Conservation (phyloP, 257 asterid genomes). For the Henckelia pumila region DNA sequence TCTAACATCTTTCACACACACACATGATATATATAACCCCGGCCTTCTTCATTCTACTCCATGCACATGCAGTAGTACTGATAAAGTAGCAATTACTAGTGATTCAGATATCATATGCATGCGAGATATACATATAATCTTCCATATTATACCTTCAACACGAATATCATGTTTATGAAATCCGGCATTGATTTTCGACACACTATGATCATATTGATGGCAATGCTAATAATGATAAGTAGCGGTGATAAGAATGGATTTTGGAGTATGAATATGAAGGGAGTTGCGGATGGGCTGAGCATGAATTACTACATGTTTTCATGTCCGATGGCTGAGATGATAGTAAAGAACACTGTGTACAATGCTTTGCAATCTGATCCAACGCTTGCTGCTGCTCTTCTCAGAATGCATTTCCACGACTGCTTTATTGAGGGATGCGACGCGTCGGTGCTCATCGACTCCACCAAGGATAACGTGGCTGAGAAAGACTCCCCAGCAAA, state of each 20-base stretch:
- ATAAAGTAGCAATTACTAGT: too few species aligned
- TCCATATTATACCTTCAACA: background rate
- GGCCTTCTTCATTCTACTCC: too few species aligned
- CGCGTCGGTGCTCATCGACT: slow-evolving; percentile 73
- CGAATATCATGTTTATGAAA: too few species aligned
- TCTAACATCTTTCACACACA: too few species aligned
- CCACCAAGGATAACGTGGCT: slow-evolving; percentile 74
- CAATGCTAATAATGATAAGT: slow-evolving; percentile 29
- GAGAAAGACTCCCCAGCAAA: slow-evolving; percentile 97
- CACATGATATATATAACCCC: too few species aligned
- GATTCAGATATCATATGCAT: too few species aligned
- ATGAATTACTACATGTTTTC: slow-evolving; percentile 62
- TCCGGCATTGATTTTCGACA: too few species aligned
- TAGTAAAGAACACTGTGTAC: slow-evolving; percentile 48
- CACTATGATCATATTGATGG: slow-evolving; percentile 3
- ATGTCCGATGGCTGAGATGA: slow-evolving; percentile 67
- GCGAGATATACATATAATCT: too few species aligned
- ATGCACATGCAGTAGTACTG: too few species aligned
- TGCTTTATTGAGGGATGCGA: slow-evolving; percentile 96
- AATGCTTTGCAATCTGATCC: slow-evolving; percentile 67
- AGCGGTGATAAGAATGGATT: background rate
- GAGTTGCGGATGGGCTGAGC: slow-evolving; percentile 48
- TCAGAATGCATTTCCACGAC: slow-evolving; percentile 96
- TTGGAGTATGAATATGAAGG: slow-evolving; percentile 27
- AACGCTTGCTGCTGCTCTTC: slow-evolving; percentile 76